Evolutionary conservation across 2,329 filamentous ascomycete genomes (phyloP).

Genomic region (Botryosphaeria dothidea): DNA sequence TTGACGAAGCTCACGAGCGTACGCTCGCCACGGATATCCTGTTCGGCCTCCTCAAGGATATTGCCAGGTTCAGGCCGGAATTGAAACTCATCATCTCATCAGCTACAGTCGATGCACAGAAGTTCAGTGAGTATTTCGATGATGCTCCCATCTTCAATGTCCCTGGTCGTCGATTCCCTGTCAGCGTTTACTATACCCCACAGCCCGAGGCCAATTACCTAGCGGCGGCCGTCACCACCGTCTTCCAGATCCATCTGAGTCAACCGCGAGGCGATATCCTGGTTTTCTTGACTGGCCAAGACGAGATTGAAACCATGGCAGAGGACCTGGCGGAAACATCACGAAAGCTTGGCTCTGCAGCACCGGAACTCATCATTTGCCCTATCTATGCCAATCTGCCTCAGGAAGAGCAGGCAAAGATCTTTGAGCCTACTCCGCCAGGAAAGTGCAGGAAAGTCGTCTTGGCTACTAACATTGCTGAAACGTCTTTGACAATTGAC

Average conservation of each 20-base stretch:
- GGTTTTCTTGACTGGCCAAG: slow-evolving; percentile 92
- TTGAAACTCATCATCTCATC: slow-evolving; percentile 90
- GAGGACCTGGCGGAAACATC: slow-evolving; percentile 82
- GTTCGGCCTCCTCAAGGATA: slow-evolving; percentile 83
- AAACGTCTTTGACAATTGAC: slow-evolving; percentile 93
- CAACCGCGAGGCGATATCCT: slow-evolving; percentile 84
- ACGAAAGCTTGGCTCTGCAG: slow-evolving; percentile 78
- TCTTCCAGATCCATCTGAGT: slow-evolving; percentile 92
- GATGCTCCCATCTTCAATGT: slow-evolving; percentile 94
- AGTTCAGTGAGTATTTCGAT: slow-evolving; percentile 90
- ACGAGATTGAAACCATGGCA: slow-evolving; percentile 90
- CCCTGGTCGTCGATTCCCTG: slow-evolving; percentile 82
- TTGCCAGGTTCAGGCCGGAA: slow-evolving; percentile 79
- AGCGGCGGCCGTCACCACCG: slow-evolving; percentile 84
- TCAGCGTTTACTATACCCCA: slow-evolving; percentile 88
- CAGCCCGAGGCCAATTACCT: slow-evolving; percentile 94
- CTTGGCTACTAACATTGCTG: slow-evolving; percentile 93
- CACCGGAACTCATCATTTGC: slow-evolving; percentile 84
- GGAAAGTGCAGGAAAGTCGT: slow-evolving; percentile 82
- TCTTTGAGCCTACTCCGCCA: slow-evolving; percentile 89
- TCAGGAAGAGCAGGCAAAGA: slow-evolving; percentile 85
- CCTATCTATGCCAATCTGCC: slow-evolving; percentile 95
- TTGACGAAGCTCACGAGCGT: slow-evolving; percentile 95
- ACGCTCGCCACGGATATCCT: slow-evolving; percentile 90
- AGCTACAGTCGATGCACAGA: slow-evolving; percentile 90